Evolutionary conservation across 345 rosid species (phyloP).

Genomic region (Lepidium aucheri): DNA sequence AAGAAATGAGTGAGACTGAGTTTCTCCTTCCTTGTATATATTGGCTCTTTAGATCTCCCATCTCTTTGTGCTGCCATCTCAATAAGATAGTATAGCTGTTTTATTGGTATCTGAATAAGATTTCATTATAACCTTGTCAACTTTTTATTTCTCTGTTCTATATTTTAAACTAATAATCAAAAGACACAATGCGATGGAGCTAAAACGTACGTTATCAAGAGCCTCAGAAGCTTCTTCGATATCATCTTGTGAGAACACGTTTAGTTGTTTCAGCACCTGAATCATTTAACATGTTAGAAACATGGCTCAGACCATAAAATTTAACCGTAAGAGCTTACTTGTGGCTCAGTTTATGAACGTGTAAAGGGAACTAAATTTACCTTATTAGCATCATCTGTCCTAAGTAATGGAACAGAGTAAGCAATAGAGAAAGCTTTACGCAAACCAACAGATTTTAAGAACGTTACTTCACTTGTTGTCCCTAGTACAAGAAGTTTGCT

Average conservation of each 20-base stretch:
- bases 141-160: too few species aligned
- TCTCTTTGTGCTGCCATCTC: too few species aligned
- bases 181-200: not conserved
- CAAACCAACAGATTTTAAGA: slow-evolving; percentile 56
- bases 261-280: slow-evolving; percentile 57
- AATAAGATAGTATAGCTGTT: too few species aligned
- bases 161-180: not conserved
- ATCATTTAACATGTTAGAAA: not conserved
- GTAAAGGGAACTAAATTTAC: slow-evolving; percentile 20
- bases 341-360: too few species aligned
- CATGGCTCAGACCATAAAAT: too few species aligned
- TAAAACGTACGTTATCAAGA: slow-evolving; percentile 52
- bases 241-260: slow-evolving; percentile 45
- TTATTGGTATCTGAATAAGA: too few species aligned
- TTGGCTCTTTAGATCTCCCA: too few species aligned
- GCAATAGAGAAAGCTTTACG: slow-evolving; percentile 60
- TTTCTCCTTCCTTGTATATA: slow-evolving; percentile 53
- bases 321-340: too few species aligned
- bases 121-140: too few species aligned
- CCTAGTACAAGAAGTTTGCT: slow-evolving; percentile 73
- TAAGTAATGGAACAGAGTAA: slow-evolving; percentile 62
- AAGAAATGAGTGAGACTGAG: slow-evolving; percentile 52
- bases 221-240: slow-evolving; percentile 52
- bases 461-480: slow-evolving; percentile 70
- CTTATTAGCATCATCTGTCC: slow-evolving; percentile 59